phyloP scores from a whole-genome alignment of 257 asterid genomes.

The Jacaranda mimosifolia region DNA sequence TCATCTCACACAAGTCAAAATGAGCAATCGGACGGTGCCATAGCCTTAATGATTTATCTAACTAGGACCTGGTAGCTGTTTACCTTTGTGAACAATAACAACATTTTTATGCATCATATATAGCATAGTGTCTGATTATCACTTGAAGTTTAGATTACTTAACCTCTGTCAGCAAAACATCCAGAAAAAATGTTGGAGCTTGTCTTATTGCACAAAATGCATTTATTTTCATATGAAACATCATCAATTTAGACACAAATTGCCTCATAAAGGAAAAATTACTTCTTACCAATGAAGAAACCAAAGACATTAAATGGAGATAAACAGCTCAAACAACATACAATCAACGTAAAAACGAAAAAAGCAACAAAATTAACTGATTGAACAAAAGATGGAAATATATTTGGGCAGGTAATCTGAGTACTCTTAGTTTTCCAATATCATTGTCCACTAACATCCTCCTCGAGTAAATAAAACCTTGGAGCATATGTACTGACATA shows the following conservation, averaged over 20 bases:
- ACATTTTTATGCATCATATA: not conserved
- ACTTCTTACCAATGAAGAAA: no score
- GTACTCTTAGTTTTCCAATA: not conserved
- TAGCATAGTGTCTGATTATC: not conserved
- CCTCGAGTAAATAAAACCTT: not conserved
- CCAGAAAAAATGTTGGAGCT: no score
- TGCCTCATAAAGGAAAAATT: no score
- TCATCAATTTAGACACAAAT: no score
- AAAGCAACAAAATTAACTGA: no score
- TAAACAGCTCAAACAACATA: no score
- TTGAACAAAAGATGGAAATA: no score
- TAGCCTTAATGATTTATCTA: not conserved
- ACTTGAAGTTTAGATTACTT: not conserved
- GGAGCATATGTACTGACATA: not conserved
- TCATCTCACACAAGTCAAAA: conserved; percentile 51
- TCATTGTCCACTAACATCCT: not conserved
- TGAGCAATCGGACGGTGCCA: conserved; percentile 24
- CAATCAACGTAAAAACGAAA: no score
- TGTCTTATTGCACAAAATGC: no score
- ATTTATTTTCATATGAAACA: no score
- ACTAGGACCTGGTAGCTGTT: not conserved
- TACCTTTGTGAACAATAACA: not conserved
- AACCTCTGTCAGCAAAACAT: not conserved
- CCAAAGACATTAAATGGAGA: no score
- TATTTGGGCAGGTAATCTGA: not conserved